Conservation (phyloP, 495 filamentous ascomycete genomes). For the Paragyromitra xinjiangensis region DNA sequence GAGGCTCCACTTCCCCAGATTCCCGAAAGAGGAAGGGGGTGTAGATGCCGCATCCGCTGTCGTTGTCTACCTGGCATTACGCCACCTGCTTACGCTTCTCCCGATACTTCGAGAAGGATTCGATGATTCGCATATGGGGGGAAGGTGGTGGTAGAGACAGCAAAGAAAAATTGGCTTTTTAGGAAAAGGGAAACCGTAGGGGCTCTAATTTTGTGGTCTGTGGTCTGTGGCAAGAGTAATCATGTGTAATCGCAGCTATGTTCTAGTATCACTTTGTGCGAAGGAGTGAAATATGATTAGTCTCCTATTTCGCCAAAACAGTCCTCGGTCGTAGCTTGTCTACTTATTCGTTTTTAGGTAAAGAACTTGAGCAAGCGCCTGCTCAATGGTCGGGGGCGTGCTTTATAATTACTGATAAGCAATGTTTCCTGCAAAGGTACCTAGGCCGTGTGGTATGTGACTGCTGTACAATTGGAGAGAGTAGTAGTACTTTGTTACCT, state of each 20-base stretch:
- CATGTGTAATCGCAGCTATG: background rate
- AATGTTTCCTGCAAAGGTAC: too few species aligned
- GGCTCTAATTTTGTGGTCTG: too few species aligned
- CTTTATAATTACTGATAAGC: too few species aligned
- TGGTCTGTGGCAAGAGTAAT: too few species aligned
- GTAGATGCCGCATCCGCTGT: background rate
- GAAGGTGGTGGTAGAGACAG: background rate
- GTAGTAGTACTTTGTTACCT: too few species aligned
- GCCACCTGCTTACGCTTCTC: background rate
- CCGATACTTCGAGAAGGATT: background rate
- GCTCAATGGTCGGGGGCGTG: too few species aligned
- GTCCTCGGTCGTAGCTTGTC: background rate
- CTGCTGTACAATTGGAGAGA: too few species aligned
- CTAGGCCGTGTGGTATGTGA: too few species aligned
- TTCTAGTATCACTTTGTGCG: too few species aligned
- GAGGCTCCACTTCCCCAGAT: background rate
- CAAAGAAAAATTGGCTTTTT: too few species aligned
- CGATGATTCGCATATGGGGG: background rate
- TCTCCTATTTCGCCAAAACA: background rate
- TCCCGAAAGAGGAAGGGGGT: background rate
- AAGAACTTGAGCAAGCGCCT: too few species aligned
- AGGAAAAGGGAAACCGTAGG: too few species aligned
- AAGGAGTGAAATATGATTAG: background rate
- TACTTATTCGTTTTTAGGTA: background rate
- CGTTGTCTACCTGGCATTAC: background rate